Evolutionary conservation across 495 filamentous ascomycete genomes (phyloP), one percentile per base, ranked within the genome.

Genomic region (Cudoniella acicularis): DNA sequence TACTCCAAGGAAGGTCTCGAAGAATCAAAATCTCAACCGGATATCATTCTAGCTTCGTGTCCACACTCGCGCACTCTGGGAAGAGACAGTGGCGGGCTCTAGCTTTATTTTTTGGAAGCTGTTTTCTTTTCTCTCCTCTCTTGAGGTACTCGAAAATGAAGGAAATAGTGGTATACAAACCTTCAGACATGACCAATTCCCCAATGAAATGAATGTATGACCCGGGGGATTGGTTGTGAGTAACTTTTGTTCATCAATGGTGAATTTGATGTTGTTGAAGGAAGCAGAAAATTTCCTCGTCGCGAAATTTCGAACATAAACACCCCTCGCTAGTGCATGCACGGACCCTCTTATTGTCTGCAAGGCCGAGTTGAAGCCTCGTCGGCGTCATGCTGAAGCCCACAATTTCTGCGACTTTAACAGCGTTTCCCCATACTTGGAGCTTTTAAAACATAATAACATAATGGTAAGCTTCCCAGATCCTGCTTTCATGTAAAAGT

Each of bases 21-120:
- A 67, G 64, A 64, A 64, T 67, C 64, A 66, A 61, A 64, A 67
- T 67, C 61, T 55, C 52, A 57, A 67, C 64, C 61, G 52, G 61
- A 48, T 61, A 8, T 67, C 36, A 53, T 18, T 69, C 67, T 69
- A 57, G 67, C 67, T 69, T 65, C 67, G 60, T 67, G 67, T 69
- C 67, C 67, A 69, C 67, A 69, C 67, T 61, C 51, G 57, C 56
- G 25, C 51, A 59, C 52, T 52, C 59, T 63, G 47, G 41, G 56
- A 41, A 22, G 26, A 59, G 58, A 58, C 54, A n/a, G 27, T 48
- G 56, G 52, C 64, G 53, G 45, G 67, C 67, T 69, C 67, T 69
- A 69, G 67, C 67, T 57, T 66, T 67, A 64, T 60, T 56, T 24
- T 50, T 63, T 64, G 58, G 67, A 67, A 69, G 67, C 67, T 47